Evolutionary conservation across 306 rosid species (phyloP).

Genomic region (Lablab purpureus): DNA sequence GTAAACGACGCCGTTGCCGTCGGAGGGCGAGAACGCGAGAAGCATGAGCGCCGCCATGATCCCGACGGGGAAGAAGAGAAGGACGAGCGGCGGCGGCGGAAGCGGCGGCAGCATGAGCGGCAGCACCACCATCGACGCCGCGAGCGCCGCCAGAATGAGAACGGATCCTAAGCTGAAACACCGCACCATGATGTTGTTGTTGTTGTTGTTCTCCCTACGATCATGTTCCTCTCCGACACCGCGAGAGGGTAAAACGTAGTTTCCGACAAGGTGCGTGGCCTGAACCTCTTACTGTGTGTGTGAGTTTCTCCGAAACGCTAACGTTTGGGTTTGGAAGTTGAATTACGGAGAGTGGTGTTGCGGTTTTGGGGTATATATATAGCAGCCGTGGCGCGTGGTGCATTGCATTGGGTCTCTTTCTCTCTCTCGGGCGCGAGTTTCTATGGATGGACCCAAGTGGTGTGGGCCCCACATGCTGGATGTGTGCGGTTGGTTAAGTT

Average conservation of each 20-base stretch:
- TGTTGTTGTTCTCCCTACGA: slow-evolving; percentile 23
- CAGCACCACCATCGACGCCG: slow-evolving; percentile 70
- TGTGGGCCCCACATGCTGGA: slow-evolving; percentile 31
- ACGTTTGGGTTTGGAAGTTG: background rate
- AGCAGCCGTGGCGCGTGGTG: slow-evolving; percentile 38
- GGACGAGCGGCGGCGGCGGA: slow-evolving; percentile 77
- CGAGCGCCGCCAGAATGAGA: slow-evolving; percentile 55
- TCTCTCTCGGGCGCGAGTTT: background rate
- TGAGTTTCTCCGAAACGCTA: background rate
- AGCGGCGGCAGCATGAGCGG: slow-evolving; percentile 77
- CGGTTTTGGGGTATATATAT: slow-evolving; percentile 23
- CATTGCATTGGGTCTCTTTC: slow-evolving; percentile 52
- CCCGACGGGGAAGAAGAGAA: slow-evolving; percentile 77
- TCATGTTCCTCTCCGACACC: slow-evolving; percentile 45
- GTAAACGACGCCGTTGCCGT: slow-evolving; percentile 48
- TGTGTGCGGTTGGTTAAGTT: background rate
- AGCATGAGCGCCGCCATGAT: slow-evolving; percentile 79
- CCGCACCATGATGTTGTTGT: slow-evolving; percentile 51
- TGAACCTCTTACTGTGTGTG: background rate
- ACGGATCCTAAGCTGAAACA: slow-evolving; percentile 54
- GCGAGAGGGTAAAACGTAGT: slow-evolving; percentile 31
- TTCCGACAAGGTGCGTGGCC: too few species aligned
- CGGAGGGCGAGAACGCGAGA: slow-evolving; percentile 66
- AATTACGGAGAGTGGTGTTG: background rate
- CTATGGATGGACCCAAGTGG: slow-evolving; percentile 36